Percentiles rank a stretch among this genome's conserved stretches.
Conservation (phyloP, 148 eudicot species). For the Drosera capensis region DNA sequence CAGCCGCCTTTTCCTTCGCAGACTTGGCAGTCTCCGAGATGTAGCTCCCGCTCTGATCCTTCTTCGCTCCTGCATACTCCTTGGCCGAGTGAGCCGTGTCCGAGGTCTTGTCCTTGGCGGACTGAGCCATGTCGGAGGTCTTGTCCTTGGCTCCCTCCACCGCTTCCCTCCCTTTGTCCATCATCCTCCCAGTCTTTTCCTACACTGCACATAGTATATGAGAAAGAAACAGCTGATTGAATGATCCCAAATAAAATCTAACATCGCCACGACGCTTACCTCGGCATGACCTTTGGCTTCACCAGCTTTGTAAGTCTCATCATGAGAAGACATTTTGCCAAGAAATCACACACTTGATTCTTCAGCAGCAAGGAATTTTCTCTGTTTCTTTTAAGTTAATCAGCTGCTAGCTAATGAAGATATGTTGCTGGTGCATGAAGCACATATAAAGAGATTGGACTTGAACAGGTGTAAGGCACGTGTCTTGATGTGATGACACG, state of each 20-base stretch:
- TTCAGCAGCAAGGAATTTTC: too few relatives aligned
- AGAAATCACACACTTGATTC: background rate
- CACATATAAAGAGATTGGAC: too few relatives aligned
- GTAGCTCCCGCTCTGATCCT: constrained; percentile 8
- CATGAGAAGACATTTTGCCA: constrained; percentile 33
- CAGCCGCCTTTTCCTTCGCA: constrained; percentile 13
- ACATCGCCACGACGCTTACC: constrained; percentile 13
- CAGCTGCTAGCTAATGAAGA: too few relatives aligned
- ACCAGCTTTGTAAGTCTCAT: constrained; percentile 47
- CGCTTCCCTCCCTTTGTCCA: constrained; percentile 20
- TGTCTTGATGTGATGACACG: too few relatives aligned
- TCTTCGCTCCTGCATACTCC: constrained; percentile 7
- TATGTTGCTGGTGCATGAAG: too few relatives aligned
- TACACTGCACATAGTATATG: background rate
- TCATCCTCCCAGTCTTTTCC: constrained; percentile 32
- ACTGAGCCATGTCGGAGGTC: constrained; percentile 20
- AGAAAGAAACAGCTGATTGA: too few relatives aligned
- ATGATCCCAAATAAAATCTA: background rate
- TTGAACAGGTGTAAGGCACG: too few relatives aligned
- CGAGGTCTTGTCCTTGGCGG: constrained; percentile 16
- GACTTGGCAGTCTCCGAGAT: constrained; percentile 17
- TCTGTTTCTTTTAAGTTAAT: too few relatives aligned
- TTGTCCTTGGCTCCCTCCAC: constrained; percentile 21
- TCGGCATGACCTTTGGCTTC: constrained; percentile 57
- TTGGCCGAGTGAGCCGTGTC: constrained; percentile 17